A percentile compares a stretch with the other conserved stretches of the same genome.
Evolutionary conservation across 257 asterid genomes (phyloP).

Genomic region (Plantago elongata): DNA sequence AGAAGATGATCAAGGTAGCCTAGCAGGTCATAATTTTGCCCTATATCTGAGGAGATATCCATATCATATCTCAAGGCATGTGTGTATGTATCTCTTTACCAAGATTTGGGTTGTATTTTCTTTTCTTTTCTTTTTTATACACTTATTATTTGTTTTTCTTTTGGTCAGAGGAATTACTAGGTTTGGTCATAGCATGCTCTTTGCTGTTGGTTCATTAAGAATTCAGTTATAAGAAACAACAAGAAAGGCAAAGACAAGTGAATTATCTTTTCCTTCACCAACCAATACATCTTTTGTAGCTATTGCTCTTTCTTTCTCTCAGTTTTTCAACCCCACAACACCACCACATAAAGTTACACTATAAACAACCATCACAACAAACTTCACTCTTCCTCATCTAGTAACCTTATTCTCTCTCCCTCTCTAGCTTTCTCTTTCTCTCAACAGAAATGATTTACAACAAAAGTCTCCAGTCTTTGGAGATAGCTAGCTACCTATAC

Average conservation of each 20-base stretch:
- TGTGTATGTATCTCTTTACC: too few species aligned
- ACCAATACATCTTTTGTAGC: not conserved
- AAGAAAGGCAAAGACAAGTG: slow-evolving; percentile 1
- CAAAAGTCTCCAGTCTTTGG: not conserved
- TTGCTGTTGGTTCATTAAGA: too few species aligned
- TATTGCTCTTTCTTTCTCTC: not conserved
- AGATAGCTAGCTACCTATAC: too few species aligned
- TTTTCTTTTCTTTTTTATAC: too few species aligned
- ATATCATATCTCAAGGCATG: too few species aligned
- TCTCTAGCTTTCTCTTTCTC: not conserved
- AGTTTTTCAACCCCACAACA: not conserved
- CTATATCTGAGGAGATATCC: too few species aligned
- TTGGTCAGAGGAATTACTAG: too few species aligned
- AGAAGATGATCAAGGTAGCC: too few species aligned
- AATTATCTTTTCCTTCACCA: not conserved
- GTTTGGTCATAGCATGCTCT: too few species aligned
- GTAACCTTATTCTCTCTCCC: not conserved
- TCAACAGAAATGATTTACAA: not conserved
- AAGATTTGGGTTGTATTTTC: too few species aligned
- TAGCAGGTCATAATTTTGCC: too few species aligned
- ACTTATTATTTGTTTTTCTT: too few species aligned
- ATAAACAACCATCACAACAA: not conserved
- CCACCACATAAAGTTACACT: slow-evolving; percentile 4
- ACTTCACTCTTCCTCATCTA: slow-evolving; percentile 3
- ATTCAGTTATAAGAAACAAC: not conserved